A percentile compares a stretch with the other conserved stretches of the same genome.
Conservation (phyloP, 345 rosid genomes). For the Eucalyptus urophylla region DNA sequence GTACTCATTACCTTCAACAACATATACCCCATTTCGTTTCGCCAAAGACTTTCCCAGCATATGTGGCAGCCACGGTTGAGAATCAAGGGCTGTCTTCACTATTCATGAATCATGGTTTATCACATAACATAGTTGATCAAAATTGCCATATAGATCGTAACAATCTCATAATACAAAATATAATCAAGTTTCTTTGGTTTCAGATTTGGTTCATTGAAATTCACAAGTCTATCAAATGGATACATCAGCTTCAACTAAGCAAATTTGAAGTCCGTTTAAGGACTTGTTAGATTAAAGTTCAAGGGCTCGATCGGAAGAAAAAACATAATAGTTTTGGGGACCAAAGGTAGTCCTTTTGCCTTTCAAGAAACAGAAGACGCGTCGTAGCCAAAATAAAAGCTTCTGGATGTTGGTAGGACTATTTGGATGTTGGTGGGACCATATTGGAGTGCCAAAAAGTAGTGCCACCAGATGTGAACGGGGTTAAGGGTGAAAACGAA, state of each 20-base stretch:
- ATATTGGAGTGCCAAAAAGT: neutral
- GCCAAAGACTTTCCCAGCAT: neutral
- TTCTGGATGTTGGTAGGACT: neutral
- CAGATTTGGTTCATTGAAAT: neutral
- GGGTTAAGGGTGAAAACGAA: neutral
- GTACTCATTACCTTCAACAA: neutral
- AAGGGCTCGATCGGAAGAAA: neutral
- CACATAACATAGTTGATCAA: neutral
- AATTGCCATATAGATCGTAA: neutral
- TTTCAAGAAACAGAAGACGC: too few relatives aligned
- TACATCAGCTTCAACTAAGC: neutral
- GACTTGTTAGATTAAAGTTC: neutral
- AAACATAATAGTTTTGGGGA: neutral
- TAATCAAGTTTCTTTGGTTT: neutral
- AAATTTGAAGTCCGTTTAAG: neutral
- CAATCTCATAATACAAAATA: neutral
- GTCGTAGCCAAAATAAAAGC: neutral
- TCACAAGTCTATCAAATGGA: neutral
- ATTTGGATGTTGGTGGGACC: neutral
- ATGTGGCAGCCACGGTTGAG: accelerated
- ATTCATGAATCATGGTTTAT: neutral
- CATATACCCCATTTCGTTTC: neutral
- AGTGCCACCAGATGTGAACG: neutral
- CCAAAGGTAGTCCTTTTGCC: neutral
- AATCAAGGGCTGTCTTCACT: neutral